A percentile compares a stretch with the other conserved stretches of the same genome.
Conservation (phyloP, 179 eudicot genomes). For the Silene noctiflora region DNA sequence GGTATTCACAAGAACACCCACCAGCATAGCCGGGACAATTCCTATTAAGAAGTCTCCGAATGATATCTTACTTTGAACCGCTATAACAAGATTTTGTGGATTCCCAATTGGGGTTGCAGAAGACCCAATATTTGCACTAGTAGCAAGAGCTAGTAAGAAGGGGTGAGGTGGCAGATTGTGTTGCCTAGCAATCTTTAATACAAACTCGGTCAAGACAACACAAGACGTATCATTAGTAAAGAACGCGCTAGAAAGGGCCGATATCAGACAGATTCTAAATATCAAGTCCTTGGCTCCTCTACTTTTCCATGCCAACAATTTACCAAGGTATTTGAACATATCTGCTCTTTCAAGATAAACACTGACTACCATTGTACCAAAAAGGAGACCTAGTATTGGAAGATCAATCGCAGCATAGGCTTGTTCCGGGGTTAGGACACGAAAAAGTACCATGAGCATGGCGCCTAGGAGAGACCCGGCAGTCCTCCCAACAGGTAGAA, state of each 20-base stretch:
- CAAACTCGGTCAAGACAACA: slow-evolving; percentile 78
- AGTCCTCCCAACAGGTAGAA: slow-evolving; percentile 74
- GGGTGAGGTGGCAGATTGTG: slow-evolving; percentile 85
- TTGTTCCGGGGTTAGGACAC: slow-evolving; percentile 63
- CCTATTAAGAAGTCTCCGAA: slow-evolving; percentile 65
- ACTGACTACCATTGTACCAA: slow-evolving; percentile 89
- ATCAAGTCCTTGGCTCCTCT: slow-evolving; percentile 73
- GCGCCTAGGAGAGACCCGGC: slow-evolving; percentile 91
- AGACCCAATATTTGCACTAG: slow-evolving; percentile 89
- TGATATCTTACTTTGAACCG: slow-evolving; percentile 60
- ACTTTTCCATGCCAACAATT: slow-evolving; percentile 60
- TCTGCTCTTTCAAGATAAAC: slow-evolving; percentile 85
- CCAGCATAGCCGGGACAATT: slow-evolving; percentile 64
- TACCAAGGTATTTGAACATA: slow-evolving; percentile 72
- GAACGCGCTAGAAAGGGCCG: slow-evolving; percentile 76
- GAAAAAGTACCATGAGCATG: slow-evolving; percentile 73
- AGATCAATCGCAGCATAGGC: slow-evolving; percentile 85
- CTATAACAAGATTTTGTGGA: slow-evolving; percentile 87
- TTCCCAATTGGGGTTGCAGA: slow-evolving; percentile 93
- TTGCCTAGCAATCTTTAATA: slow-evolving; percentile 66
- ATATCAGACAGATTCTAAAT: slow-evolving; percentile 61
- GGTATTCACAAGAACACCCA: slow-evolving; percentile 58
- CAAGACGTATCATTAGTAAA: slow-evolving; percentile 86
- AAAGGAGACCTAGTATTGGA: slow-evolving; percentile 83
- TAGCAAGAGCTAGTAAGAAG: slow-evolving; percentile 82